Percentiles rank a stretch among this genome's conserved stretches.
Conservation (phyloP, 768 basidiomycete genomes). For the Boletus eberwhitei region DNA sequence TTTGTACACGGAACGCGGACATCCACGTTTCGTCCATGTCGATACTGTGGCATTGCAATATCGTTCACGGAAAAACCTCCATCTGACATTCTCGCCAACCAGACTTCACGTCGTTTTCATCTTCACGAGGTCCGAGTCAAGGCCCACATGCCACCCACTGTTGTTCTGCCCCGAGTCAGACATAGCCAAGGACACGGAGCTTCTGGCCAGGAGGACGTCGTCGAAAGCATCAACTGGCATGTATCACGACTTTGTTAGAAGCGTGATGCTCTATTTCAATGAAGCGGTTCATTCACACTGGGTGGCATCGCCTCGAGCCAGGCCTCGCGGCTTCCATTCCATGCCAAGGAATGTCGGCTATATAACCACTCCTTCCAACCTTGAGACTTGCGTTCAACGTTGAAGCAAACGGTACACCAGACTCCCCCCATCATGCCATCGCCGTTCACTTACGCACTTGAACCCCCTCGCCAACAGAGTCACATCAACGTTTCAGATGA, state of each 20-base stretch:
- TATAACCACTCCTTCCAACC: background rate
- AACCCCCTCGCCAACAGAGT: background rate
- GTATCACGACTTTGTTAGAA: background rate
- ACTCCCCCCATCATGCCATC: background rate
- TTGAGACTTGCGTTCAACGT: background rate
- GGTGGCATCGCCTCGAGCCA: background rate
- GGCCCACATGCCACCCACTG: background rate
- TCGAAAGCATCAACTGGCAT: background rate
- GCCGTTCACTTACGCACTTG: background rate
- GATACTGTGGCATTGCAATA: too few species aligned
- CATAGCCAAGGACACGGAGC: background rate
- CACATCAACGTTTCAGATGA: constrained; percentile 1
- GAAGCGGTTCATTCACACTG: background rate
- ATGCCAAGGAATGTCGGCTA: background rate
- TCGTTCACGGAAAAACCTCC: too few species aligned
- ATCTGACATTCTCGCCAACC: too few species aligned
- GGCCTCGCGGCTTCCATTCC: constrained; percentile 8
- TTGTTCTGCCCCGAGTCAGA: background rate
- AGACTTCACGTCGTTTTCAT: background rate
- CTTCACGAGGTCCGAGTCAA: background rate
- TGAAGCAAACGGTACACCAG: background rate
- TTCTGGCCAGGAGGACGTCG: background rate
- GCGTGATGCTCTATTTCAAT: background rate
- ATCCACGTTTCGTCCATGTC: too few species aligned
- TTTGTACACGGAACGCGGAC: background rate